These are phyloP conservation scores for Pyrenopolyporus hunteri DNA, from an alignment of 495 filamentous ascomycete species.

Conservation along the genomic window DNA sequence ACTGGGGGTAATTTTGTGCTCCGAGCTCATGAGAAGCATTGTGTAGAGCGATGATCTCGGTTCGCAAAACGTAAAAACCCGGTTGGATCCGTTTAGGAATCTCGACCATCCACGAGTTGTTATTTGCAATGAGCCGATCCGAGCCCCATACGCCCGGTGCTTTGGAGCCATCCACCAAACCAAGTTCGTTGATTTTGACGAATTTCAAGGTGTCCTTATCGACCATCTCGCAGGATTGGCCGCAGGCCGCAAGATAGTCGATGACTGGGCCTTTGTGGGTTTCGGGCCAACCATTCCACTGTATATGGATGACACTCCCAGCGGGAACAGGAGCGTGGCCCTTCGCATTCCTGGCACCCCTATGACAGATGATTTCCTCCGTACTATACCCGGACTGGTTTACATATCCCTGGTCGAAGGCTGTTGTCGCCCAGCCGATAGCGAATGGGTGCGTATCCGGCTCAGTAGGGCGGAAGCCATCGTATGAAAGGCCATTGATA, in stretches of 20 bases:
- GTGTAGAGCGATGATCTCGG: conserved; percentile 78
- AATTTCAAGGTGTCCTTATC: conserved; percentile 69
- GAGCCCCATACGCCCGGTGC: conserved; percentile 58
- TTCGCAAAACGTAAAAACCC: conserved; percentile 75
- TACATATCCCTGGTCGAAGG: conserved; percentile 61
- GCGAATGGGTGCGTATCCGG: conserved; percentile 40
- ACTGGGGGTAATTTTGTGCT: conserved; percentile 76
- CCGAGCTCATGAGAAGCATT: conserved; percentile 60
- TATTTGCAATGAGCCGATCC: conserved; percentile 69
- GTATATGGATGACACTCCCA: conserved; percentile 61
- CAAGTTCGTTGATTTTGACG: conserved; percentile 72
- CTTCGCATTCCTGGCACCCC: conserved; percentile 57
- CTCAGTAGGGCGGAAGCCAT: conserved; percentile 53
- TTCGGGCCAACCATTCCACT: conserved; percentile 71
- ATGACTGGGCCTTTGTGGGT: conserved; percentile 58
- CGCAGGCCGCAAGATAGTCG: conserved; percentile 76
- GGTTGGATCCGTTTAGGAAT: conserved; percentile 65
- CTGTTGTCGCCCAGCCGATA: conserved; percentile 55
- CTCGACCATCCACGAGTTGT: conserved; percentile 69
- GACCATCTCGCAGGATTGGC: conserved; percentile 65
- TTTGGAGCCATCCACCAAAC: conserved; percentile 55
- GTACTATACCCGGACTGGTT: conserved; percentile 51
- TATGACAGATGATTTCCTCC: conserved; percentile 73
- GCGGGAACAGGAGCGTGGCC: conserved; percentile 59
- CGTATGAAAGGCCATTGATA: conserved; percentile 57